Base-by-base conservation (phyloP, 2,329 filamentous ascomycete genomes). In the Acrodontium crateriforme region DNA sequence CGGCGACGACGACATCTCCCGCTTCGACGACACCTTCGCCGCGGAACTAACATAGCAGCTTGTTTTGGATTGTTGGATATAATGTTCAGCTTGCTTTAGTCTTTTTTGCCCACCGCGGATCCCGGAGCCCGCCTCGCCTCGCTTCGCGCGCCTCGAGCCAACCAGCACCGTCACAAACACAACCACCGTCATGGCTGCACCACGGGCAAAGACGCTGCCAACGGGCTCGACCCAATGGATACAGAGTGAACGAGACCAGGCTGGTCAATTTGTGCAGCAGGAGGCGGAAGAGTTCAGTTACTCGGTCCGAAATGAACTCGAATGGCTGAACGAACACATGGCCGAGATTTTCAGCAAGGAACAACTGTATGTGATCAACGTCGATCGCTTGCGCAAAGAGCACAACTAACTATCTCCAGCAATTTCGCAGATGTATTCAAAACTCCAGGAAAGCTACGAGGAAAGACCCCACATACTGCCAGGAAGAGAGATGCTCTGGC, bases 291-390 rank as follows among this genome's bases (percentile, higher is more conserved):
- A 98, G 58, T 91, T 95, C 49, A 73, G 80, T 23, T 95, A 81
- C 58, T 83, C 84, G 16, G 85, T 82, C 37, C 74, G 81, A 33
- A 92, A 95, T 57, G 89, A 98, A 54, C 63, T 95, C 48, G 85
- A 95, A 52, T 98, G 89, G 89, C 65, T 98, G 45, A 95, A 98
- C 49, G 89, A 95, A 59, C 89, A 98, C 55, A 94, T 98, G 87
- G 73, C 74, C 27, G 83, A 92, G 38, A 82, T 98, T 47, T 92
- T 95, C 53, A 78, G 75, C 46, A 74, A 78, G 44, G 79, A 84
- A 49, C 74, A 85, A 57, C 71, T 84, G 89, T 94, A 71, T 47
- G 78, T 32, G 8, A 4, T 12, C 20, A 22, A 12, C 4, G 13
- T 22, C 20, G 20, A 22, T n/a, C 4, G 4, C 11, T 17, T 15